phyloP scores from a whole-genome alignment of 495 filamentous ascomycete genomes.

The Chaetomium fimeti region DNA sequence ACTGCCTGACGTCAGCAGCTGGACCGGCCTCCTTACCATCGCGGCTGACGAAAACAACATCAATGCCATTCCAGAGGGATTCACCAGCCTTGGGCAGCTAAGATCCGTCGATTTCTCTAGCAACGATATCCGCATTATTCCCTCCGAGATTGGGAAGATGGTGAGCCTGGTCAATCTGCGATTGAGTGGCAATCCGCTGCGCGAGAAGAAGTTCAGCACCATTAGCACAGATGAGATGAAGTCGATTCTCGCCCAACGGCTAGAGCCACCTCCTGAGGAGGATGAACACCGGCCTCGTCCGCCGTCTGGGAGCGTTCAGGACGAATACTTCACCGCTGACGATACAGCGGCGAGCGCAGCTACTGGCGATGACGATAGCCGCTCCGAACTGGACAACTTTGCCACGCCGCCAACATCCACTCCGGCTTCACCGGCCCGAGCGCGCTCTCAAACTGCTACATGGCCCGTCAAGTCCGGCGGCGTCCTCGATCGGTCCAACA shows the following conservation, averaged over 20 bases:
- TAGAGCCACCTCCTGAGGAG: slow-evolving; percentile 54
- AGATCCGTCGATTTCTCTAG: slow-evolving; percentile 75
- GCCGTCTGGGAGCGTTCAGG: background rate
- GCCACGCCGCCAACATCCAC: slow-evolving; percentile 53
- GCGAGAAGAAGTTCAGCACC: slow-evolving; percentile 77
- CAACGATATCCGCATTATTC: slow-evolving; percentile 75
- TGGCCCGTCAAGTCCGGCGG: slow-evolving; percentile 71
- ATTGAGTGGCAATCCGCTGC: slow-evolving; percentile 80
- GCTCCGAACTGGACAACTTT: slow-evolving; percentile 71
- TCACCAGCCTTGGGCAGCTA: slow-evolving; percentile 63
- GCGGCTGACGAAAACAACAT: slow-evolving; percentile 79
- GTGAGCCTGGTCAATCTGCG: slow-evolving; percentile 68
- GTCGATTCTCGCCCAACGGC: slow-evolving; percentile 64
- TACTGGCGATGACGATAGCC: slow-evolving; percentile 37
- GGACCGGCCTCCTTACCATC: slow-evolving; percentile 69
- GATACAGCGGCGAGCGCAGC: background rate
- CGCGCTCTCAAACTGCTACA: slow-evolving; percentile 43
- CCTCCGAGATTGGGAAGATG: slow-evolving; percentile 78
- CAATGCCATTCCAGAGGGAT: slow-evolving; percentile 67
- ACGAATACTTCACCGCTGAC: background rate
- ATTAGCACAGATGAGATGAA: slow-evolving; percentile 83
- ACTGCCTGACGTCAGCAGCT: slow-evolving; percentile 68
- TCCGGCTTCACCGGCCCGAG: slow-evolving; percentile 44
- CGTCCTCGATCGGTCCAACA: slow-evolving; percentile 69
- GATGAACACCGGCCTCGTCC: slow-evolving; percentile 24